Evolutionary conservation across 116 monocot species (phyloP).

Genomic region (Phalaenopsis hybrid): DNA sequence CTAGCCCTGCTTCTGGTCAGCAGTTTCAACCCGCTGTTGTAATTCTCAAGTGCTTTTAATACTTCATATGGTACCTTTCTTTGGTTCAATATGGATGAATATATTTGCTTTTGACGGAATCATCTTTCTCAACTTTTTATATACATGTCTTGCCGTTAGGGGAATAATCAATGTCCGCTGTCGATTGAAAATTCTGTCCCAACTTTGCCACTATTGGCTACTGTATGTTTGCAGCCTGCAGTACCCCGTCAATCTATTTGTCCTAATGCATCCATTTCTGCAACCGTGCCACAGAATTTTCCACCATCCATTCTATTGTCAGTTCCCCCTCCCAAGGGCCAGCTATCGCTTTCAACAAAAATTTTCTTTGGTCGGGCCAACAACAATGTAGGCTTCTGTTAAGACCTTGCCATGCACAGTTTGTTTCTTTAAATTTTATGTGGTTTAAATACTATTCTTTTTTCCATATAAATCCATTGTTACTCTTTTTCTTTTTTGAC

Average conservation of each 20-base stretch:
- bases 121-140: constrained; percentile 5
- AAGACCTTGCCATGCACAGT: constrained; percentile 22
- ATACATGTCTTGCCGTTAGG: constrained; percentile 26
- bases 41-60: constrained; percentile 47
- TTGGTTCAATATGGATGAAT: background rate
- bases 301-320: constrained; percentile 23
- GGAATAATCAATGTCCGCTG: constrained; percentile 24
- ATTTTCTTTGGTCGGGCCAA: constrained; percentile 33
- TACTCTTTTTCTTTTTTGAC: background rate
- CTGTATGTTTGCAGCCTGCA: constrained; percentile 53
- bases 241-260: constrained; percentile 40
- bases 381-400: constrained; percentile 14
- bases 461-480: background rate
- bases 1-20: constrained; percentile 65
- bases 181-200: constrained; percentile 20
- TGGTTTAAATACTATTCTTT: background rate
- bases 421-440: constrained; percentile 12
- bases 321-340: constrained; percentile 29
- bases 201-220: constrained; percentile 11
- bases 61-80: background rate
- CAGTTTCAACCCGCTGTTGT: constrained; percentile 82
- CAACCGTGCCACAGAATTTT: constrained; percentile 26
- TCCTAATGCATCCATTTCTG: constrained; percentile 25
- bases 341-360: constrained; percentile 24
- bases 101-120: background rate